Evolutionary conservation across 2,329 filamentous ascomycete species (phyloP).

Genomic region (Penicillium decumbens): DNA sequence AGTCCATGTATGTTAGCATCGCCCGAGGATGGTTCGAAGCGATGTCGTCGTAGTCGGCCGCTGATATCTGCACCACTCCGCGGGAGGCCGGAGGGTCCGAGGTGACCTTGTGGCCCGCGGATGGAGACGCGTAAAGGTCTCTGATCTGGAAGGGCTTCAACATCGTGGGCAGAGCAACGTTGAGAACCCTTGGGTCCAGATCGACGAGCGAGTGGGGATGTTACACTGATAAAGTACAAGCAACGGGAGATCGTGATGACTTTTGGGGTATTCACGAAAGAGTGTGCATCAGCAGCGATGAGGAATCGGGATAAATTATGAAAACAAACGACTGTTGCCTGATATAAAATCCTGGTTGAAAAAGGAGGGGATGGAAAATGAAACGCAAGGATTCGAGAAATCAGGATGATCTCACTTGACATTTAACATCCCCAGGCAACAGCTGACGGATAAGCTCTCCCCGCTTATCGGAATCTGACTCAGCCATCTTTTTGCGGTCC

Average conservation of each 20-base stretch:
- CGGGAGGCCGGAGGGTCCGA: conserved; percentile 12
- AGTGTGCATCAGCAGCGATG: neutral
- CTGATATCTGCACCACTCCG: conserved; percentile 40
- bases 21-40: conserved; percentile 40
- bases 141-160: conserved; percentile 42
- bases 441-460: conserved; percentile 20
- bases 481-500: neutral
- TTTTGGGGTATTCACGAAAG: conserved; percentile 3
- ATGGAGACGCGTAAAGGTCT: conserved; percentile 29
- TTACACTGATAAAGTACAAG: conserved; percentile 5
- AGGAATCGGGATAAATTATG: conserved; percentile 4
- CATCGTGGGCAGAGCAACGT: conserved; percentile 23
- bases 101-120: conserved; percentile 5
- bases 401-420: conserved; percentile 10
- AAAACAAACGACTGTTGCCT: conserved; percentile 14
- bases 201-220: conserved; percentile 6
- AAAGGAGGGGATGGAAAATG: neutral
- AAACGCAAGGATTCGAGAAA: conserved; percentile 8
- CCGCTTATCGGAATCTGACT: conserved; percentile 3
- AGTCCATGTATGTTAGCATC: conserved; percentile 43
- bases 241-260: conserved; percentile 8
- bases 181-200: conserved; percentile 3
- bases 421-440: conserved; percentile 19
- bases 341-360: conserved; percentile 1
- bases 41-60: conserved; percentile 42